phyloP scores from a whole-genome alignment of 2,329 filamentous ascomycete genomes.

The Epichloe sp. region DNA sequence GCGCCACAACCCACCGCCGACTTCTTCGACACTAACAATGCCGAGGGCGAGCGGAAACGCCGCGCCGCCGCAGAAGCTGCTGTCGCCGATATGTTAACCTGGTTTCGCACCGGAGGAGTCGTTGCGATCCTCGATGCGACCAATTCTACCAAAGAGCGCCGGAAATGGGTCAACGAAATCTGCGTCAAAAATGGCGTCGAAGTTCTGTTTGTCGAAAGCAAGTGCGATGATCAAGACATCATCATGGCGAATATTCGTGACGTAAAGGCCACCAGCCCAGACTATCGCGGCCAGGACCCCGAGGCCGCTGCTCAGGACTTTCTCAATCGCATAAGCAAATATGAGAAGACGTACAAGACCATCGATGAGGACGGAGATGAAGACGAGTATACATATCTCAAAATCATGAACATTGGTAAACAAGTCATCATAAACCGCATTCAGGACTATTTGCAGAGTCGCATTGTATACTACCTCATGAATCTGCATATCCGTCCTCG shows the following conservation, averaged over 20 bases:
- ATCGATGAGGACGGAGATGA: slow-evolving; percentile 74
- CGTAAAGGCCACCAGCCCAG: slow-evolving; percentile 91
- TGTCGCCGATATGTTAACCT: slow-evolving; percentile 83
- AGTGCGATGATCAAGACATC: slow-evolving; percentile 87
- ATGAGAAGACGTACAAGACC: slow-evolving; percentile 92
- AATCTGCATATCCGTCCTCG: slow-evolving; percentile 95
- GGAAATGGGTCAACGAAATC: slow-evolving; percentile 79
- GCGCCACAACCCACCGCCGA: slow-evolving; percentile 84
- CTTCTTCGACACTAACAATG: slow-evolving; percentile 88
- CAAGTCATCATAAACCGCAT: slow-evolving; percentile 98
- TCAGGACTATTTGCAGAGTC: slow-evolving; percentile 89
- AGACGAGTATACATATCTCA: slow-evolving; percentile 81
- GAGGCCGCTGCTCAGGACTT: slow-evolving; percentile 86
- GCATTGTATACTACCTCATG: slow-evolving; percentile 96
- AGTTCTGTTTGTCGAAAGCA: slow-evolving; percentile 91
- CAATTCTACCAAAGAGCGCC: slow-evolving; percentile 82
- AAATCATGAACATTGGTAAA: slow-evolving; percentile 91
- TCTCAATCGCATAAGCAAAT: slow-evolving; percentile 85
- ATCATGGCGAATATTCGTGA: slow-evolving; percentile 98
- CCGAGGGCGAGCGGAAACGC: slow-evolving; percentile 79
- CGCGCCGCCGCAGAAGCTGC: slow-evolving; percentile 83
- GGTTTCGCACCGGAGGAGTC: slow-evolving; percentile 71
- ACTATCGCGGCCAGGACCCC: slow-evolving; percentile 89
- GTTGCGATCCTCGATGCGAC: slow-evolving; percentile 95
- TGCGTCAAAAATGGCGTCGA: slow-evolving; percentile 69